These are phyloP conservation scores for Collybiopsis luxurians DNA, from an alignment of 768 basidiomycete species.

Conservation along the genomic window DNA sequence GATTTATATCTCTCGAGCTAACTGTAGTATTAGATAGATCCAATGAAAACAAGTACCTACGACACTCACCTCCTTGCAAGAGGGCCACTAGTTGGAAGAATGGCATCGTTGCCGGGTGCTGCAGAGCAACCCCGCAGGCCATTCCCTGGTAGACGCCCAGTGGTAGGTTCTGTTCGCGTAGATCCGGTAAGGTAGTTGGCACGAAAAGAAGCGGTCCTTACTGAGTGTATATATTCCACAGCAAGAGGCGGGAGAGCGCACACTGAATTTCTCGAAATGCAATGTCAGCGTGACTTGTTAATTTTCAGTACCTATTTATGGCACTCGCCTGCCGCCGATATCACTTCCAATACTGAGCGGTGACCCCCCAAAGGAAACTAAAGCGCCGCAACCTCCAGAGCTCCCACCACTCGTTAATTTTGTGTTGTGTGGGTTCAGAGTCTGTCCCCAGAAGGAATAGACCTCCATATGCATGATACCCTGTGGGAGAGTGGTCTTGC, in stretches of 20 bases:
- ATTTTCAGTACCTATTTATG: background rate
- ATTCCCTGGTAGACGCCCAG: constrained; percentile 46
- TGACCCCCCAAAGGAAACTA: constrained; percentile 43
- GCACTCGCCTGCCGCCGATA: constrained; percentile 25
- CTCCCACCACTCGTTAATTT: constrained; percentile 46
- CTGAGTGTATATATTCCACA: constrained; percentile 18
- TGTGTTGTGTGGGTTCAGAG: constrained; percentile 43
- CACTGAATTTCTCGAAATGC: constrained; percentile 1
- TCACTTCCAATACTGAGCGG: constrained; percentile 42
- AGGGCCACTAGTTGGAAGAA: constrained; percentile 53
- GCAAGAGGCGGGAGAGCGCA: constrained; percentile 28
- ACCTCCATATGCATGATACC: constrained; percentile 37
- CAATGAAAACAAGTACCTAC: background rate
- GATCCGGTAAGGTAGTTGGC: background rate
- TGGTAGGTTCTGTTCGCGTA: constrained; percentile 13
- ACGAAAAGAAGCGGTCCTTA: background rate
- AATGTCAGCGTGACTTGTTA: background rate
- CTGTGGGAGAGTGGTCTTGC: constrained; percentile 42
- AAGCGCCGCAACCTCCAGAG: constrained; percentile 49
- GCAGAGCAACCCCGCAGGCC: constrained; percentile 25
- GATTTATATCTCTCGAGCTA: constrained; percentile 28
- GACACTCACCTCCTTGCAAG: constrained; percentile 37
- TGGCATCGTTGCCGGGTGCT: constrained; percentile 50
- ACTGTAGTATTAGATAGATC: no score
- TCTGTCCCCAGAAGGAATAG: constrained; percentile 30